Conservation (phyloP, 2,329 filamentous ascomycete species). For the Botrytis porri region DNA sequence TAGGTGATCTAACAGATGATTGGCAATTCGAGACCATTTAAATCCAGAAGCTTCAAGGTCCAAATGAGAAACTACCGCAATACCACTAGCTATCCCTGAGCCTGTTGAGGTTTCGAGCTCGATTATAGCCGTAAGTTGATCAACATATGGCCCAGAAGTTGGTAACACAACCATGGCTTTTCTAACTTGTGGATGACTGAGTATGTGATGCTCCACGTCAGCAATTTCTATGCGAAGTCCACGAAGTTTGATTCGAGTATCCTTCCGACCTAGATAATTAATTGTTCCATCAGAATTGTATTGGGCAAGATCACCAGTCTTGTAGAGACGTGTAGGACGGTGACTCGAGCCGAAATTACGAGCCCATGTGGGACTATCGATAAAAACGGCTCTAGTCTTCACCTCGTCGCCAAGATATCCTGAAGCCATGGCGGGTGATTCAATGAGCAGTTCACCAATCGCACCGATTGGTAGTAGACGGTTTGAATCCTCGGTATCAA, state of each 20-base stretch:
- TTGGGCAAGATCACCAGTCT: slow-evolving; percentile 45
- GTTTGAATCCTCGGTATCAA: slow-evolving; percentile 41
- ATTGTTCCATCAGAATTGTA: slow-evolving; percentile 30
- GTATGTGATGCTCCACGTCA: slow-evolving; percentile 18
- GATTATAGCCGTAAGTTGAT: slow-evolving; percentile 7
- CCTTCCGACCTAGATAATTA: slow-evolving; percentile 10
- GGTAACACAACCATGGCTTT: slow-evolving; percentile 8
- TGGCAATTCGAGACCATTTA: background rate
- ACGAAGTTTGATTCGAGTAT: slow-evolving; percentile 13
- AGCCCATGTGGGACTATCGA: slow-evolving; percentile 31
- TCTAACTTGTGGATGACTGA: slow-evolving; percentile 16
- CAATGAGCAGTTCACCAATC: slow-evolving; percentile 42
- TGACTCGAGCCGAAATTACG: background rate
- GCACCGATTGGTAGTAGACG: slow-evolving; percentile 37
- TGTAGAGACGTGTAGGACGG: slow-evolving; percentile 48
- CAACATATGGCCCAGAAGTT: background rate
- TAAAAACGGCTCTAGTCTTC: slow-evolving; percentile 40
- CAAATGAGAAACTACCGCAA: background rate
- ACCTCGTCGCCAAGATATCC: slow-evolving; percentile 42
- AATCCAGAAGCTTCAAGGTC: slow-evolving; percentile 2
- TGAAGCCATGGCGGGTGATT: slow-evolving; percentile 40
- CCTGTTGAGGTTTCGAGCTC: background rate
- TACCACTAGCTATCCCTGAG: background rate
- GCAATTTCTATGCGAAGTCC: slow-evolving; percentile 17
- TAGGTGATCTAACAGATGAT: slow-evolving; percentile 21